Percentiles rank a stretch among this genome's conserved stretches.
Evolutionary conservation across 176 grass and related monocot genomes (phyloP).

Genomic region (Eragrostis nindensis): DNA sequence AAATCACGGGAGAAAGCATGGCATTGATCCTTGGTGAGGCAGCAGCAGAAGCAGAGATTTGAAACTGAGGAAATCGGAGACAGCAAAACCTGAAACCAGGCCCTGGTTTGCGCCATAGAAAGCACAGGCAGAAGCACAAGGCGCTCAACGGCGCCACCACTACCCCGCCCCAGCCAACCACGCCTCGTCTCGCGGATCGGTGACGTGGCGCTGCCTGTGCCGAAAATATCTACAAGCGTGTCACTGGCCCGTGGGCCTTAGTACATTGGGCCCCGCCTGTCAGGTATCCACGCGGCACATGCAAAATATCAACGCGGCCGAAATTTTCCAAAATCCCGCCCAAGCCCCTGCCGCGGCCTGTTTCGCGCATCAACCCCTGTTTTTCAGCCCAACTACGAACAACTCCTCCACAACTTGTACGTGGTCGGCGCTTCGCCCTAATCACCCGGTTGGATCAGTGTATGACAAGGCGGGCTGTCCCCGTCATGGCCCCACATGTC

Average conservation of each 20-base stretch:
- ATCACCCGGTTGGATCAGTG: fast-evolving
- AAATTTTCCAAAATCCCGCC: slow-evolving; percentile 61
- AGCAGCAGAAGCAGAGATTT: not conserved
- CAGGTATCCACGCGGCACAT: slow-evolving; percentile 29
- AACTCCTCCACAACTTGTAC: not conserved
- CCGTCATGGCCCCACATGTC: fast-evolving
- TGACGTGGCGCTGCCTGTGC: slow-evolving; percentile 53
- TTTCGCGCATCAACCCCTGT: fast-evolving
- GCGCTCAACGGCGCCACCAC: not conserved
- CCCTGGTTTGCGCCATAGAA: slow-evolving; percentile 2
- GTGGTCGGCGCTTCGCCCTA: not conserved
- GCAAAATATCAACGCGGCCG: slow-evolving; percentile 38
- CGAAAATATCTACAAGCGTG: not conserved
- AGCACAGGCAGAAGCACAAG: slow-evolving; percentile 45
- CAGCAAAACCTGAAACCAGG: not conserved
- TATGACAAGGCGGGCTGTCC: fast-evolving
- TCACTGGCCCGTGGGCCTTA: not conserved
- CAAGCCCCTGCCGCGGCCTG: slow-evolving; percentile 34
- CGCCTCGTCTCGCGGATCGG: slow-evolving; percentile 55
- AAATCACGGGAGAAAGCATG: not conserved
- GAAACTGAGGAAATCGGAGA: not conserved
- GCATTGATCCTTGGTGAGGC: too few species aligned
- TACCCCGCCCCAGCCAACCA: not conserved
- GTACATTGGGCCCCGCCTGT: not conserved
- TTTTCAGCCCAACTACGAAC: fast-evolving